Evolutionary conservation across 345 rosid species (phyloP).

Genomic region (Lumnitzera littorea): DNA sequence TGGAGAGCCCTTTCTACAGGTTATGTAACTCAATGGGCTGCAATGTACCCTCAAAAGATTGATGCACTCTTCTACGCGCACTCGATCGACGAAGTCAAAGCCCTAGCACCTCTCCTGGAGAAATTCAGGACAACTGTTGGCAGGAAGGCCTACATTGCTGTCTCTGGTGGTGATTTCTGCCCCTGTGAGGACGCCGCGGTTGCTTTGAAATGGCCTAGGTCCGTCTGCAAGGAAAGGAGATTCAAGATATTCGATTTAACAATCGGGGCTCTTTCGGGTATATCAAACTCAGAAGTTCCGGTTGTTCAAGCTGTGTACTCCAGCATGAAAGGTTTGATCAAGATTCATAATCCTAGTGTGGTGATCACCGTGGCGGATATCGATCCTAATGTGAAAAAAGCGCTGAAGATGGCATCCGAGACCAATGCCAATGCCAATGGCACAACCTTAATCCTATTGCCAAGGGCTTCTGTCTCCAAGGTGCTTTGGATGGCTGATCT

Average conservation of each 20-base stretch:
- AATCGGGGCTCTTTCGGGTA: slow-evolving; percentile 51
- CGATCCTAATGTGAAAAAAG: slow-evolving; percentile 74
- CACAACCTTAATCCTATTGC: slow-evolving; percentile 56
- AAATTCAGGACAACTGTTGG: slow-evolving; percentile 82
- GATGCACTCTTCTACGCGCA: slow-evolving; percentile 94
- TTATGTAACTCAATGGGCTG: slow-evolving; percentile 94
- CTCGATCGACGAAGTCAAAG: slow-evolving; percentile 63
- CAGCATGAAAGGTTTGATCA: slow-evolving; percentile 87
- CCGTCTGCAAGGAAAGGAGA: slow-evolving; percentile 73
- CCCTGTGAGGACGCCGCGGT: slow-evolving; percentile 75
- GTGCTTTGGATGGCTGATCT: slow-evolving; percentile 99
- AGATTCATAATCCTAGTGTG: slow-evolving; percentile 86
- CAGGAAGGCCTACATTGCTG: slow-evolving; percentile 78
- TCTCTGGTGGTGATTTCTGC: slow-evolving; percentile 82
- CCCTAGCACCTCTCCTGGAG: slow-evolving; percentile 69
- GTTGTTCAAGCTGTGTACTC: slow-evolving; percentile 80
- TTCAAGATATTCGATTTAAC: slow-evolving; percentile 87
- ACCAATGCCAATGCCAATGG: slow-evolving; percentile 30
- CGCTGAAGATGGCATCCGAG: slow-evolving; percentile 81
- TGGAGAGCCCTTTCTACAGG: slow-evolving; percentile 89
- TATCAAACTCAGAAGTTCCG: slow-evolving; percentile 80
- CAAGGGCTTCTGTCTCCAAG: slow-evolving; percentile 64
- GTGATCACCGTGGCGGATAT: slow-evolving; percentile 72
- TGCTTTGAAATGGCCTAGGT: slow-evolving; percentile 67
- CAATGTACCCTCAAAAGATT: slow-evolving; percentile 86